These are phyloP conservation scores for Kuraishia piskuri DNA, from an alignment of 805 yeast genomes.

Conservation along the genomic window DNA sequence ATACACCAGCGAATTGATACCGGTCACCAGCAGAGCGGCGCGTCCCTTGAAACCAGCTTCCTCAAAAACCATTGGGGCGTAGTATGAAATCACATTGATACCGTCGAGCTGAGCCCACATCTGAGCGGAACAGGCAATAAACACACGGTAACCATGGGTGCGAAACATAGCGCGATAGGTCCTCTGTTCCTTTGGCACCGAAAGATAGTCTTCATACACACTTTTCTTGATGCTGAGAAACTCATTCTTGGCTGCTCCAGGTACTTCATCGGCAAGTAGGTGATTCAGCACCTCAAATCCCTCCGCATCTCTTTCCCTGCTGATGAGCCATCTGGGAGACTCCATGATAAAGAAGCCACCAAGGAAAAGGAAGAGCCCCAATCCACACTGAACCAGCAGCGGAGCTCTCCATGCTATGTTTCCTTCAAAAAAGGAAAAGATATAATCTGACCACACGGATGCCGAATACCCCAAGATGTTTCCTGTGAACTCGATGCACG, in stretches of 20 bases:
- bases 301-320: constrained; percentile 56
- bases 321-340: constrained; percentile 82
- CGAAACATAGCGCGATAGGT: constrained; percentile 33
- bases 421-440: constrained; percentile 55
- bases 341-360: constrained; percentile 81
- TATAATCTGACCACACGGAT: constrained; percentile 84
- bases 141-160: constrained; percentile 39
- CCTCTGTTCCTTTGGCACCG: constrained; percentile 29
- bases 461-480: constrained; percentile 74
- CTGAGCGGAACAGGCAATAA: constrained; percentile 79
- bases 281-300: constrained; percentile 32
- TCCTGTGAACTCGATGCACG: constrained; percentile 84
- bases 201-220: constrained; percentile 28
- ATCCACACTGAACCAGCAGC: constrained; percentile 60
- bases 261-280: constrained; percentile 19
- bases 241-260: constrained; percentile 26
- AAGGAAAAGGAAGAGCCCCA: constrained; percentile 54
- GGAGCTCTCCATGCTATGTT: constrained; percentile 75
- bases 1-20: constrained; percentile 57
- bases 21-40: constrained; percentile 80
- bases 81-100: constrained; percentile 80
- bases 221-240: constrained; percentile 35
- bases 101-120: constrained; percentile 89
- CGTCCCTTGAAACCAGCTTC: constrained; percentile 88
- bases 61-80: constrained; percentile 86